Conservation (phyloP, 2,329 filamentous ascomycete genomes). For the Fusarium nisikadoi region DNA sequence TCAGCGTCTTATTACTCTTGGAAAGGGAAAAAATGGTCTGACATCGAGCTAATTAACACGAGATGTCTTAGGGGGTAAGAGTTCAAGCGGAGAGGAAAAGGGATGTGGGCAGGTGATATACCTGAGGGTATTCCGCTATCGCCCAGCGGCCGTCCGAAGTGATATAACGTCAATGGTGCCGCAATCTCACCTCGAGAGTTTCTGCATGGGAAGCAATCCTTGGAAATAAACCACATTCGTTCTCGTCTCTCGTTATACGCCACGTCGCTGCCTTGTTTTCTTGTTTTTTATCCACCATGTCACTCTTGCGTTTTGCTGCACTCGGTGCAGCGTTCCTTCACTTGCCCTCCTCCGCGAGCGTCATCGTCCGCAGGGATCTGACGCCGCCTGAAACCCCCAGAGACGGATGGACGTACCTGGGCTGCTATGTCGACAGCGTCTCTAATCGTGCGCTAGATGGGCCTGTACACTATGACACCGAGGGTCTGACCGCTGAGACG, state of each 20-base stretch:
- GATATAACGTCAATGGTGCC: constrained; percentile 31
- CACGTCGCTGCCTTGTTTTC: not conserved
- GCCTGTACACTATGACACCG: constrained; percentile 33
- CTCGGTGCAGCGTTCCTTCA: constrained; percentile 37
- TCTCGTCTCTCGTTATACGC: constrained; percentile 20
- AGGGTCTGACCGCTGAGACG: constrained; percentile 52
- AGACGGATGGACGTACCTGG: constrained; percentile 39
- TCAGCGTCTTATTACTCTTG: constrained; percentile 24
- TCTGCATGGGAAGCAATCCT: constrained; percentile 18
- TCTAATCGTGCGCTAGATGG: constrained; percentile 35
- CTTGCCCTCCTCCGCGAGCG: constrained; percentile 33
- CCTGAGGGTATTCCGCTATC: not conserved
- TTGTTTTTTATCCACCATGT: constrained; percentile 13
- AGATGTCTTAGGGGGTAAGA: constrained; percentile 6
- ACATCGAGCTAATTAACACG: constrained; percentile 14
- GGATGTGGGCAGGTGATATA: constrained; percentile 11
- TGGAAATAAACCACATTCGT: constrained; percentile 15
- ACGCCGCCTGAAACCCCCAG: constrained; percentile 30
- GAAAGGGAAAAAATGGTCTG: constrained; percentile 16
- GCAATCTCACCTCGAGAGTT: not conserved
- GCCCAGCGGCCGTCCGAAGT: not conserved
- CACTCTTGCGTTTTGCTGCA: constrained; percentile 23
- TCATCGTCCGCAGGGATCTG: constrained; percentile 37
- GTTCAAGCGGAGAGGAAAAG: not conserved
- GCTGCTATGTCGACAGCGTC: constrained; percentile 42